Conservation (phyloP, 2,329 filamentous ascomycete genomes). For the Dactylella cylindrospora region DNA sequence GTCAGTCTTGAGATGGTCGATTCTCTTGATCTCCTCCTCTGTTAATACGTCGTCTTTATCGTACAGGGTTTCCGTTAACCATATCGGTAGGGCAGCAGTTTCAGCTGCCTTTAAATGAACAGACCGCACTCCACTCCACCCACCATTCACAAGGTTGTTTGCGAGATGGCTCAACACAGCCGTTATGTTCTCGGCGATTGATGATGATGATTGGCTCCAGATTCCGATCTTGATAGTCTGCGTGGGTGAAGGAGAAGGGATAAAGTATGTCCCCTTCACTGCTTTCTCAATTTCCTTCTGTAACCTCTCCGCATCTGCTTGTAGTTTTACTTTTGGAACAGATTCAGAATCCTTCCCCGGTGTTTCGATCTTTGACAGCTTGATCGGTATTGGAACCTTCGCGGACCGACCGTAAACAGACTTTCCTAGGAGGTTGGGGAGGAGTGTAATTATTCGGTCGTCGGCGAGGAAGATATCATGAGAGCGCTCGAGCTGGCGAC, state of each 20-base stretch:
- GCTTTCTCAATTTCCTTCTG: slow-evolving; percentile 80
- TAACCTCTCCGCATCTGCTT: slow-evolving; percentile 56
- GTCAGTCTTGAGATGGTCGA: slow-evolving; percentile 43
- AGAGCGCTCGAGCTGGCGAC: slow-evolving; percentile 77
- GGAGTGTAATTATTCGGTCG: slow-evolving; percentile 71
- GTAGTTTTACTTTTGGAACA: slow-evolving; percentile 51
- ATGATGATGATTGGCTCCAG: slow-evolving; percentile 70
- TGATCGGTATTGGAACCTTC: slow-evolving; percentile 85
- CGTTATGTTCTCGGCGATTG: slow-evolving; percentile 78
- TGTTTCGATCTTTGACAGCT: slow-evolving; percentile 60
- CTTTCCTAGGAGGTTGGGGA: slow-evolving; percentile 82
- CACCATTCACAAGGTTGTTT: slow-evolving; percentile 67
- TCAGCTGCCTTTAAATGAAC: slow-evolving; percentile 89
- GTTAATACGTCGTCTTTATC: slow-evolving; percentile 71
- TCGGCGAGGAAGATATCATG: slow-evolving; percentile 95
- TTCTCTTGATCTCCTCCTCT: slow-evolving; percentile 51
- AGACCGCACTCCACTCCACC: slow-evolving; percentile 81
- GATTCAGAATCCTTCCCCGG: slow-evolving; percentile 57
- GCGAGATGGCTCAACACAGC: slow-evolving; percentile 66
- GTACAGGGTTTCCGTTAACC: slow-evolving; percentile 91
- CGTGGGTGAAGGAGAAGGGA: slow-evolving; percentile 75
- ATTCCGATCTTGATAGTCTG: slow-evolving; percentile 78
- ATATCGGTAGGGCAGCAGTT: slow-evolving; percentile 88
- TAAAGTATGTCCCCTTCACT: slow-evolving; percentile 73
- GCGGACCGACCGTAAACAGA: slow-evolving; percentile 80